phyloP scores from a whole-genome alignment of 1,284 basidiomycete species.

The Fomitopsis pinicola region DNA sequence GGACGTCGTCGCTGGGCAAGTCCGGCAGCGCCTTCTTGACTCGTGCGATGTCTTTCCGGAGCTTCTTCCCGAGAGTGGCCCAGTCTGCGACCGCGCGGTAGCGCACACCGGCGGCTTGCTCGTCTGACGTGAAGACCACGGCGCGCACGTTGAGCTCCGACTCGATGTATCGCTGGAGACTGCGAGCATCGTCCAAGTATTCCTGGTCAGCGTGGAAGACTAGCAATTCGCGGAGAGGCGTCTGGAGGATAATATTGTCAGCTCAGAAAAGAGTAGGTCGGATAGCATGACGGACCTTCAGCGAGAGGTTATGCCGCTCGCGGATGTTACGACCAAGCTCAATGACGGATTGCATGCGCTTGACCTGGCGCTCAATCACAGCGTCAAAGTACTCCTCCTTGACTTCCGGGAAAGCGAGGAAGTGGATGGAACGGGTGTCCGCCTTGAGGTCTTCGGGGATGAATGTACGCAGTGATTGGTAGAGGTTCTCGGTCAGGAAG shows the following conservation, averaged over 20 bases:
- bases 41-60: constrained; percentile 89
- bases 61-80: constrained; percentile 90
- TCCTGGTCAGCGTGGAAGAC: constrained; percentile 89
- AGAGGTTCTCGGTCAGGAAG: constrained; percentile 96
- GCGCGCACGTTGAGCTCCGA: constrained; percentile 96
- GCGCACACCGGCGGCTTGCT: constrained; percentile 81
- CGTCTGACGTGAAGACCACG: constrained; percentile 87
- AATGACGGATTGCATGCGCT: constrained; percentile 93
- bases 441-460: constrained; percentile 72
- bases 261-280: background rate
- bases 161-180: constrained; percentile 85
- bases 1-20: constrained; percentile 82
- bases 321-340: constrained; percentile 89
- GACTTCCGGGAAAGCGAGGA: constrained; percentile 90
- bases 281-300: constrained; percentile 63
- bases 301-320: constrained; percentile 84
- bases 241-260: constrained; percentile 40
- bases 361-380: constrained; percentile 94
- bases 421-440: constrained; percentile 93
- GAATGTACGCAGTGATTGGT: constrained; percentile 85
- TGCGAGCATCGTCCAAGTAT: constrained; percentile 85
- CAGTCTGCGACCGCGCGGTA: constrained; percentile 96
- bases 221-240: constrained; percentile 89
- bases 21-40: constrained; percentile 87
- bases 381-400: constrained; percentile 95